A percentile compares a stretch with the other conserved stretches of the same genome.
These are phyloP conservation scores for Dillenia suffruticosa DNA, from an alignment of 164 flowering plant genomes.

Conservation along the genomic window DNA sequence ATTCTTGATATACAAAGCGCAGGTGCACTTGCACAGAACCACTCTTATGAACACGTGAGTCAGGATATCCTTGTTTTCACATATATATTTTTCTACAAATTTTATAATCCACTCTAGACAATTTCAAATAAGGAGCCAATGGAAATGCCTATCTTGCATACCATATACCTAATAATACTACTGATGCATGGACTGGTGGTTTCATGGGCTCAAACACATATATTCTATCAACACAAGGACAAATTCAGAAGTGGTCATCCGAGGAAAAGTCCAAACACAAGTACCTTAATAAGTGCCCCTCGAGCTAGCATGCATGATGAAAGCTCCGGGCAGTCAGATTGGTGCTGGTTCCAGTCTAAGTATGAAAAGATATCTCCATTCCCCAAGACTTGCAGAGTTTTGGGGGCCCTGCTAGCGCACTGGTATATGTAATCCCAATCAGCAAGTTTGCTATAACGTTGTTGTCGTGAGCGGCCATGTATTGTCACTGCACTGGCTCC, in stretches of 20 bases:
- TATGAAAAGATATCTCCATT: constrained; percentile 92
- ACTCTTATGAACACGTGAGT: too few species aligned
- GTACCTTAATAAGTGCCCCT: constrained; percentile 87
- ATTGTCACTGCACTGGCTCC: constrained; percentile 90
- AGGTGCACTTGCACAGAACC: too few species aligned
- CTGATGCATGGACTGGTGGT: too few species aligned
- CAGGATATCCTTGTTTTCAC: too few species aligned
- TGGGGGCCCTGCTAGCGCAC: constrained; percentile 70
- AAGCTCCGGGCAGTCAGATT: constrained; percentile 65
- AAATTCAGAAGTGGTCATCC: too few species aligned
- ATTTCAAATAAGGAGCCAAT: background rate
- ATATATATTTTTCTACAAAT: too few species aligned
- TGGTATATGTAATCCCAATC: constrained; percentile 89
- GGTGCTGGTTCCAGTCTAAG: constrained; percentile 82
- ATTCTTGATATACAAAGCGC: too few species aligned
- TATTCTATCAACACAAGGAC: too few species aligned
- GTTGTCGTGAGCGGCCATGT: constrained; percentile 96
- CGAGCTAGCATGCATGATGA: constrained; percentile 90
- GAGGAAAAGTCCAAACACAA: too few species aligned
- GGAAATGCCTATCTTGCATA: background rate
- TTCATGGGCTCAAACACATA: too few species aligned
- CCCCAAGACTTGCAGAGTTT: constrained; percentile 68
- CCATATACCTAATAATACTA: background rate
- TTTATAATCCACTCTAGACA: background rate
- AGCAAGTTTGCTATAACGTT: constrained; percentile 93